Base-by-base conservation (phyloP, 306 rosid genomes). In the Lotus japonicus region DNA sequence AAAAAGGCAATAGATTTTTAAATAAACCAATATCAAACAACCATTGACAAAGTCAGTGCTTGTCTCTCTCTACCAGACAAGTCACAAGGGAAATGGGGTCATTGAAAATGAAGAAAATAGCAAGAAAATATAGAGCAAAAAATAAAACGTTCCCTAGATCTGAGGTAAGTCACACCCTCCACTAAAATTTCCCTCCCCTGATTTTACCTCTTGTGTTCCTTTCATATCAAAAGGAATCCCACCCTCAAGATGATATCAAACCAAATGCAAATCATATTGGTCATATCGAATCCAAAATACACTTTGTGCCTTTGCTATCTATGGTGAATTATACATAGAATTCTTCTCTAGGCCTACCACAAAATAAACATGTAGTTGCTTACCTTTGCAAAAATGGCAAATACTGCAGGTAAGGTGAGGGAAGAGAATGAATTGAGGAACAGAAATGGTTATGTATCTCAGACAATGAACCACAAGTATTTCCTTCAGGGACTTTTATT, bases 131-230 rank as follows among this genome's bases (percentile, higher is more conserved):
- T 11, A 51, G 50, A 66, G 44, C n/a, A n/a, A 73, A 72, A 56
- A 59, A 15, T 23, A 50, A 21, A 9, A 35, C 26, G 81, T 85
- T 84, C 63, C 88, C 85, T 77, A 66, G 72, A 84, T 85, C 87
- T 80, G 43, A 74, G 85, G 83, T 74, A 87, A 82, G 71, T 57
- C 69, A 71, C 74, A 55, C 68, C 39, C 5, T 75, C 79, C 84
- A 81, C 68, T 58, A 83, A 75, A 81, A 77, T 17, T 49, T 23
- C 36, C 56, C 14, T 15, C 51, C 23, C 58, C 38, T 50, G 19
- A 56, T 16, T 57, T 71, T 12, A 39, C 51, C 84, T 68, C 45
- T 53, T 50, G 11, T 56, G 69, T 62, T 68, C 43, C 75, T 84
- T 78, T 76, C 82, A 83, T 77, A 79, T 67, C 61, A 70, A 67